Conservation (phyloP, 345 rosid genomes). For the Jatropha curcas region DNA sequence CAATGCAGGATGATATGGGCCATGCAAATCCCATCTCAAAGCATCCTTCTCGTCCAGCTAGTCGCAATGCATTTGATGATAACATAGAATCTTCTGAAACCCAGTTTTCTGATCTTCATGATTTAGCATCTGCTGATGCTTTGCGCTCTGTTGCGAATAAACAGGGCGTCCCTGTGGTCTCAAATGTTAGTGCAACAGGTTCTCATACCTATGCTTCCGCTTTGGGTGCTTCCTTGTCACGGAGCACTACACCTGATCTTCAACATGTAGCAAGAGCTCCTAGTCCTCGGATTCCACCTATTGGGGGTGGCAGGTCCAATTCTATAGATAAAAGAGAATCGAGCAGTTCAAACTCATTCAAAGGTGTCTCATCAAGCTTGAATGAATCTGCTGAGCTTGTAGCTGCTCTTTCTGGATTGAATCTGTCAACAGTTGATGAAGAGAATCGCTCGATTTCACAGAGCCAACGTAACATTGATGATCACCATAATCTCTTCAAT, state of each 20-base stretch:
- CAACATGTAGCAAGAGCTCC: conserved; percentile 58
- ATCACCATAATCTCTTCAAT: conserved; percentile 36
- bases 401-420: conserved; percentile 57
- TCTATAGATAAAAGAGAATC: conserved; percentile 49
- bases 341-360: conserved; percentile 36
- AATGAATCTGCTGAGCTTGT: conserved; percentile 45
- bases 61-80: conserved; percentile 54
- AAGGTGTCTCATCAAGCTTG: conserved; percentile 38
- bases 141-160: conserved; percentile 35
- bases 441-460: conserved; percentile 36
- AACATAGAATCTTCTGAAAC: conserved; percentile 43
- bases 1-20: conserved; percentile 55
- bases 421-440: conserved; percentile 45
- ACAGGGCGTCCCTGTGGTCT: conserved; percentile 29
- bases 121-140: conserved; percentile 41
- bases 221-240: conserved; percentile 57
- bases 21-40: conserved; percentile 40
- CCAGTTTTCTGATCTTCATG: conserved; percentile 46
- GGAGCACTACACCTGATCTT: conserved; percentile 66
- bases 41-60: conserved; percentile 62
- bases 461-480: conserved; percentile 36
- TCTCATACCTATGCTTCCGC: conserved; percentile 63
- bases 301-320: conserved; percentile 53
- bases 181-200: conserved; percentile 41
- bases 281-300: conserved; percentile 57